Base-by-base conservation (phyloP, 805 yeast genomes). In the Pichia insulana region DNA sequence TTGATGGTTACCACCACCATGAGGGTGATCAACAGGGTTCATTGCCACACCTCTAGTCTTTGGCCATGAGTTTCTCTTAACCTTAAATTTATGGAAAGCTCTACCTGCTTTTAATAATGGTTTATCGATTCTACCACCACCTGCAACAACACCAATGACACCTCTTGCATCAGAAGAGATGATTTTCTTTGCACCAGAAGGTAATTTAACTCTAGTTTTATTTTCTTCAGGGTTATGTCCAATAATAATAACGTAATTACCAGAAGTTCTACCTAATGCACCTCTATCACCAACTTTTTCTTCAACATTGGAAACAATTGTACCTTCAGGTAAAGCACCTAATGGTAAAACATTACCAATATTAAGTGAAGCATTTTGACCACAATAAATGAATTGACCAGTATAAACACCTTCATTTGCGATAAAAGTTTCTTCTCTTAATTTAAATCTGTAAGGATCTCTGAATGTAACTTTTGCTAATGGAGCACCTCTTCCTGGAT, bases 1-100 rank as follows among this genome's bases (percentile, higher is more conserved):
- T 80, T 90, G 97, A 76, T 90, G 97, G 96, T 89, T 89, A 90
- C 98, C 98, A 90, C 98, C 97, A 86, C 98, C 98, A 74, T 90
- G 98, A 72, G 98, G 98, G 80, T 90, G 98, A 73, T 90, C 98
- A 72, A 90, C 98, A 73, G 97, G 97, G 80, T 90, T 90, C 98
- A 92, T 90, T 71, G 98, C 98, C 70, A 90, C 97, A 90, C 97
- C 98, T 80, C 97, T 88, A 68, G 97, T 92, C 85, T 87, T 89
- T 76, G 98, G 98, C 97, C 97, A 92, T 58, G 96, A 87, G 95
- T 92, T 88, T 79, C 97, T 82, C 94, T 92, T 92, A 65, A 89
- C 95, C 76, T 74, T 89, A 92, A 83, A 89, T 80, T 90, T 90
- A 89, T 90, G 96, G 96, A 82, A 90, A 58, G 98, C 98, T 80